These are phyloP conservation scores for Ochromonas danica DNA, from an alignment of 108 stramenopile genomes.

Conservation along the genomic window DNA sequence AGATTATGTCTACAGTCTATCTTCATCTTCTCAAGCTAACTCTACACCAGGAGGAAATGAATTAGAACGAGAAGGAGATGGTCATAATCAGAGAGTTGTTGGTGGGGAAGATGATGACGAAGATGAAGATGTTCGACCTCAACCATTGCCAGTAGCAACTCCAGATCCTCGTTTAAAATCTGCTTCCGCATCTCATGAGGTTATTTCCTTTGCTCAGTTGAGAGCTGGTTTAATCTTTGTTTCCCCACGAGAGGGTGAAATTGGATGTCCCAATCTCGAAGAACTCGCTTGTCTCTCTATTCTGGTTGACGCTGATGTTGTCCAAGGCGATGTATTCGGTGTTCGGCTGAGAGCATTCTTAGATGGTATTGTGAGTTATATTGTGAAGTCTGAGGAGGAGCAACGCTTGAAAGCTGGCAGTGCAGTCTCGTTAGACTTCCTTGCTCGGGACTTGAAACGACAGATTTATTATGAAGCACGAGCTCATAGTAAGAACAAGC, in stretches of 20 bases:
- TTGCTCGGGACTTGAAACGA: neutral
- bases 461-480: neutral
- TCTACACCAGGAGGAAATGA: too few relatives aligned
- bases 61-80: too few relatives aligned
- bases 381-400: neutral
- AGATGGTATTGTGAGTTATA: neutral
- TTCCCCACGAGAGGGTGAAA: too few relatives aligned
- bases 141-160: neutral
- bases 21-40: too few relatives aligned
- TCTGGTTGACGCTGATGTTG: constrained; percentile 2
- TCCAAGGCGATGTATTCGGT: constrained; percentile 18
- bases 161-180: too few relatives aligned
- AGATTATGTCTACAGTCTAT: constrained; percentile 1
- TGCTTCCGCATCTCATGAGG: too few relatives aligned
- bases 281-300: constrained; percentile 1
- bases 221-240: too few relatives aligned
- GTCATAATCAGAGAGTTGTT: too few relatives aligned
- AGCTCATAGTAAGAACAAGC: neutral
- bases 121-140: neutral
- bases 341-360: neutral
- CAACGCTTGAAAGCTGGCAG: neutral
- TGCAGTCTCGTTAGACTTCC: neutral
- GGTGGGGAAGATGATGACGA: too few relatives aligned
- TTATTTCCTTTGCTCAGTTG: too few relatives aligned
- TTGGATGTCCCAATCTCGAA: too few relatives aligned